Conservation (phyloP, 2,329 filamentous ascomycete species). For the Fusarium veterinarium region DNA sequence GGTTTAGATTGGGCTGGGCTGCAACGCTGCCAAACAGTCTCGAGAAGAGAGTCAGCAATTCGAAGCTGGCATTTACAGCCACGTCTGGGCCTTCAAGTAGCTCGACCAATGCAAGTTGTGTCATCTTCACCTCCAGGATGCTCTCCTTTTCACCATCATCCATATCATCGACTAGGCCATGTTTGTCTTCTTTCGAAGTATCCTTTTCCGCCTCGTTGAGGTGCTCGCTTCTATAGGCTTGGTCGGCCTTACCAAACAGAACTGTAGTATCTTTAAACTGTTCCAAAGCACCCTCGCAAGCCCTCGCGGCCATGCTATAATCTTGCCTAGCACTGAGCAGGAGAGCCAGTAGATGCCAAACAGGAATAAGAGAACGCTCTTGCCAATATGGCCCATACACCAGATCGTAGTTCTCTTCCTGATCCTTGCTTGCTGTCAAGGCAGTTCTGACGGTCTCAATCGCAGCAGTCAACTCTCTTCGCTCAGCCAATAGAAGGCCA, state of each 20-base stretch:
- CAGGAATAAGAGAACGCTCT: slow-evolving; percentile 75
- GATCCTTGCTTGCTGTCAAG: slow-evolving; percentile 69
- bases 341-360: slow-evolving; percentile 92
- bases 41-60: slow-evolving; percentile 84
- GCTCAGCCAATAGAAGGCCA: slow-evolving; percentile 87
- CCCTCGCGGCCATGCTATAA: slow-evolving; percentile 80
- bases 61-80: slow-evolving; percentile 88
- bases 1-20: slow-evolving; percentile 59
- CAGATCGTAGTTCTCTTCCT: slow-evolving; percentile 57
- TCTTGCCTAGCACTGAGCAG: slow-evolving; percentile 89
- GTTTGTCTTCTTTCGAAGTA: slow-evolving; percentile 37
- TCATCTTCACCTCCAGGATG: slow-evolving; percentile 96
- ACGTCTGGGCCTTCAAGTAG: slow-evolving; percentile 83
- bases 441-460: slow-evolving; percentile 85
- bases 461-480: slow-evolving; percentile 80
- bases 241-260: slow-evolving; percentile 73
- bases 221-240: slow-evolving; percentile 73
- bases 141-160: slow-evolving; percentile 85
- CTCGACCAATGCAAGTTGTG: slow-evolving; percentile 86
- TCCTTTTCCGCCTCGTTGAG: slow-evolving; percentile 65
- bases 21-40: slow-evolving; percentile 75
- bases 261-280: slow-evolving; percentile 81
- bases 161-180: slow-evolving; percentile 80
- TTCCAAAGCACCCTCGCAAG: slow-evolving; percentile 91
- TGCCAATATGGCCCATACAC: slow-evolving; percentile 66